Base-by-base conservation (phyloP, 768 basidiomycete genomes). In the Termitomyces sp. region DNA sequence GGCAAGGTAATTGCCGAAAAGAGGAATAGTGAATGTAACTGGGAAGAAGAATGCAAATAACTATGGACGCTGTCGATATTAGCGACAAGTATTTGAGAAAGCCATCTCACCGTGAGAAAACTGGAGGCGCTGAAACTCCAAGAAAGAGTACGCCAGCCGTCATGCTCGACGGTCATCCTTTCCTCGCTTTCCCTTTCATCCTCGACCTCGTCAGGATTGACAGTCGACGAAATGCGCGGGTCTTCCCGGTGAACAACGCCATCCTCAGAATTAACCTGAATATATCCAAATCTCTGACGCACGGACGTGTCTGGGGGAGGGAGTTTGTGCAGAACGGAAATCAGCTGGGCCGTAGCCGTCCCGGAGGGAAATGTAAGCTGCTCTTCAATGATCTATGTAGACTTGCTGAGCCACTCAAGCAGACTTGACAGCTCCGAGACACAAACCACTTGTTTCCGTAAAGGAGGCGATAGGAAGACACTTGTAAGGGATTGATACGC, bases 401-500 rank as follows among this genome's bases (percentile, higher is more conserved):
- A 23, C 14, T 39, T 30, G 12, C 10, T 57, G 12, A 59, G 52
- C 35, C 19, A 60, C 55, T 54, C 44, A 21, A 58, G 17, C 19
- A 61, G 48, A 39, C 21, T 54, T n/a, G 28, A 17, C 21, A 8
- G 48, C 35, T 50, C 40, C 46, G 34, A 45, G 52, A 44, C 10
- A 41, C 21, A 23, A 28, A 94, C 92, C 65, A 96, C 94, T 84
- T 97, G 94, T 67, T 91, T 91, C 46, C 96, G 84, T 28, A 98
- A 81, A 7, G 95, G 96, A 16, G 94, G 93, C 1, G 96, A 96
- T 41, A 98, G 78, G 70, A 98, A 96, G n/a, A 98, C 95, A 5
- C 91, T 91, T 37, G 55, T 11, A 21, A 21, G 39, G 21, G 8
- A 59, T 55, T 61, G 40, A 46, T 10, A 34, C 43, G 19, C 32